Base-by-base conservation (phyloP, 805 yeast species). In the Nakazawaea populi region DNA sequence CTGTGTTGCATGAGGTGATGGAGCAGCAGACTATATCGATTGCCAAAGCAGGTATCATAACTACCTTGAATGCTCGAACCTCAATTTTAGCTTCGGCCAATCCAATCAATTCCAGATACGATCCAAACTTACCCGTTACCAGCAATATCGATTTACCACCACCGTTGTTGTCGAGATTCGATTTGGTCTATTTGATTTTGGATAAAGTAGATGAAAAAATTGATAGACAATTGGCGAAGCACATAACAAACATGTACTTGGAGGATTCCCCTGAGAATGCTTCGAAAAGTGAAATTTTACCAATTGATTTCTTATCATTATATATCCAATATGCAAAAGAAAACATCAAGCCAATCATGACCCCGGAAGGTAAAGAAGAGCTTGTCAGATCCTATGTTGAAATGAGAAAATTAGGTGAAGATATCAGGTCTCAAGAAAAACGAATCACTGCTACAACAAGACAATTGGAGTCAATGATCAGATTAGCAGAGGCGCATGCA, bases 1-100 rank as follows among this genome's bases (percentile, higher is more conserved):
- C 97, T 7, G 98, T 94, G 9, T 73, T 94, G 49, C 99, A 94
- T 66, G 99, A 94, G 75, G 99, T 94, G 9, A 94, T 94, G 99
- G 99, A 94, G 72, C 99, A 94, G 66, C 99, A 94, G 68, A 94
- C 99, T 1, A 94, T 94, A 42, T 90, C 97, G 8, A 89, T 94
- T 62, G 99, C 99, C 34, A 94, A 94, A 63, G 99, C 99, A 1
- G 99, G 99, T 54, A 94, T 94, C 62, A 94, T 94, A 61, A 94
- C 99, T 5, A 94, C 98, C 0, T 74, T 94, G 54, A 94, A 94
- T 66, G 99, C 99, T 1, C 79, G 99, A 69, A 92, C 97, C 0
- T 92, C 98, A 1, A 86, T 94, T 56, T 73, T 94, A 52, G 99
- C 99, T 0, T 87, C 96, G 39, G 99, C 99, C 1, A 94, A 94